A percentile compares a stretch with the other conserved stretches of the same genome.
phyloP scores from a whole-genome alignment of 257 asterid species.

The Solanum neorickii region DNA sequence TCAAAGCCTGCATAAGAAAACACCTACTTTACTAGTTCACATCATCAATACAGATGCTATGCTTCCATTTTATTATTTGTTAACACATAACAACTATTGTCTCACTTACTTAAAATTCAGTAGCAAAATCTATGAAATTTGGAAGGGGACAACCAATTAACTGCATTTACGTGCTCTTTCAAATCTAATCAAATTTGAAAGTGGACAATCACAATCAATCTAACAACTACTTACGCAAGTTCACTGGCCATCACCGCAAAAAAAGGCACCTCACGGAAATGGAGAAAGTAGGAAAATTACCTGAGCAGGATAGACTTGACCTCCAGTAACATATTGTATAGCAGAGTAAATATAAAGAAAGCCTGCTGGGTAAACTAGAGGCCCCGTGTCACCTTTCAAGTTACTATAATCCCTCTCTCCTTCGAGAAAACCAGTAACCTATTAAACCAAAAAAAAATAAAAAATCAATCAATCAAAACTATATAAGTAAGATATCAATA shows the following conservation, averaged over 20 bases:
- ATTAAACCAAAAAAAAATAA: neutral
- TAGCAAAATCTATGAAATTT: neutral
- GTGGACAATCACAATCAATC: neutral
- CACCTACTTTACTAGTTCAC: neutral
- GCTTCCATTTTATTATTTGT: neutral
- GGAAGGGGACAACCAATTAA: neutral
- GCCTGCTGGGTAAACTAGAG: conserved; percentile 95
- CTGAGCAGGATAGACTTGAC: conserved; percentile 80
- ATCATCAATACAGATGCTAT: neutral
- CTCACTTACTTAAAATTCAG: neutral
- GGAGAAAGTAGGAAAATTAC: conserved; percentile 17
- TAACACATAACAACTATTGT: neutral
- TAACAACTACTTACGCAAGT: neutral
- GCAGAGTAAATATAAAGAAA: conserved; percentile 84
- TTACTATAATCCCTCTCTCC: conserved; percentile 93
- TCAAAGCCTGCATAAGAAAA: neutral
- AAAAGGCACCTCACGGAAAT: neutral
- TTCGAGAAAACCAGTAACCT: conserved; percentile 73
- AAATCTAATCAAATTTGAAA: neutral
- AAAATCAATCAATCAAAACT: neutral
- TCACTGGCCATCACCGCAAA: neutral
- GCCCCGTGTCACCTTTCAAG: conserved; percentile 92
- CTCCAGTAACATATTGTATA: conserved; percentile 70
- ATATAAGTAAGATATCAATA: neutral
- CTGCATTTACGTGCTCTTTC: neutral